Base-by-base conservation (phyloP, 2,329 filamentous ascomycete species). In the Fusarium sp. region DNA sequence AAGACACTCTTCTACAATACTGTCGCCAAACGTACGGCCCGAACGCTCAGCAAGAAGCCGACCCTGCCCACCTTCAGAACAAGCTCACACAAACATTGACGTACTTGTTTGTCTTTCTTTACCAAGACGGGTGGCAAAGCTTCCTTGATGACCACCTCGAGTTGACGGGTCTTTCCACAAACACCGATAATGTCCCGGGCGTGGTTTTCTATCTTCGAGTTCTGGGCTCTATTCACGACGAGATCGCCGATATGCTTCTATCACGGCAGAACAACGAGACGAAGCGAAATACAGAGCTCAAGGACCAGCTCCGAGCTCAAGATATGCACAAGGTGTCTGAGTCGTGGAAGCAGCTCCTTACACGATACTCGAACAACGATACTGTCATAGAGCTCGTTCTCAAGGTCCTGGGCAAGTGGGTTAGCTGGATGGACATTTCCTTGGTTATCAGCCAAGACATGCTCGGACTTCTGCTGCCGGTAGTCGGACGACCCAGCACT, bases 371-470 rank as follows among this genome's bases (percentile, higher is more conserved):
- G 69, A 87, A 87, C 74, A 88, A 91, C 70, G 90, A 94, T 74
- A 78, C 81, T 40, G 86, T 98, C 58, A 86, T 97, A 41, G 94
- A 97, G 78, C 90, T 96, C 85, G 94, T 92, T 72, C 85, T 99
- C 52, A 93, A 91, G 79, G 91, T 94, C n/a, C 89, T 99, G 69
- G 94, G 93, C 36, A 96, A 95, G 78, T 99, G 96, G 95, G 94
- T 97, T 63, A 96, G 94, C 85, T 99, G 96, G 96, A 97, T 96
- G 75, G 96, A 98, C 76, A 98, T 99, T 73, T 92, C 91, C 49
- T 84, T 99, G 58, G 90, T 99, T 42, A 93, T 99, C 73, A 97
- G 96, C 78, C 88, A 94, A 76, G 88, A 90, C 53, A 96, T 97
- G 86, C 88, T 98, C 74, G 89, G 87, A 75, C 86, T 94, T 47